These are phyloP conservation scores for Papiliotrema flavescens DNA, from an alignment of 1,284 basidiomycete genomes.

Conservation along the genomic window DNA sequence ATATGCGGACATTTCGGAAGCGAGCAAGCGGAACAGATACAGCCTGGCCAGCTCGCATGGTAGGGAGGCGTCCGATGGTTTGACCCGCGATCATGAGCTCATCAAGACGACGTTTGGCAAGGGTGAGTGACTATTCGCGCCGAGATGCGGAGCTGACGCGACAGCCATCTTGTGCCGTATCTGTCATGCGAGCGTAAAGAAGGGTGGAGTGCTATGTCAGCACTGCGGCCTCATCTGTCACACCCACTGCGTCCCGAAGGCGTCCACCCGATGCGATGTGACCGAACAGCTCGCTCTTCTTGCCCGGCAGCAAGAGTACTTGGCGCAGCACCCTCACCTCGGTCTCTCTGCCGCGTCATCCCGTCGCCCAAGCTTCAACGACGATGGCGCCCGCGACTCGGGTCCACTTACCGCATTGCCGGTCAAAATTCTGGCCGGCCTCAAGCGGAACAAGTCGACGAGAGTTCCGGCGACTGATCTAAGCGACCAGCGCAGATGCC, in stretches of 20 bases:
- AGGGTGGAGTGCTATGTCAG: conserved; percentile 80
- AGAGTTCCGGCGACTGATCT: conserved; percentile 11
- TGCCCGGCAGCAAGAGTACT: conserved; percentile 27
- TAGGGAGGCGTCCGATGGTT: conserved; percentile 24
- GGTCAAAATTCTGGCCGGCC: conserved; percentile 15
- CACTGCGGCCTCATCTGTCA: conserved; percentile 87
- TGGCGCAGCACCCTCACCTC: neutral
- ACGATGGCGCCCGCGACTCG: conserved; percentile 6
- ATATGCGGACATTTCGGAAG: conserved; percentile 12
- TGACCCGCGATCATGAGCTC: conserved; percentile 69
- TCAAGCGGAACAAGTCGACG: conserved; percentile 16
- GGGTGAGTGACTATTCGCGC: conserved; percentile 55
- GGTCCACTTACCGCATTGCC: conserved; percentile 12
- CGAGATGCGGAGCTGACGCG: neutral
- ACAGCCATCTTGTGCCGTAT: conserved; percentile 82
- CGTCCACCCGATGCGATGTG: conserved; percentile 76
- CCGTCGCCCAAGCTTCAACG: conserved; percentile 11
- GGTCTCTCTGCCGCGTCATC: conserved; percentile 3
- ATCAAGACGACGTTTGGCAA: conserved; percentile 90
- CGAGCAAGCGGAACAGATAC: conserved; percentile 11
- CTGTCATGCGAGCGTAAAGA: conserved; percentile 75
- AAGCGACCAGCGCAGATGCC: neutral
- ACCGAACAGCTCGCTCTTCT: conserved; percentile 34
- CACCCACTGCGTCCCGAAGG: conserved; percentile 67
- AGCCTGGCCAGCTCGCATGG: conserved; percentile 46